Percentiles rank a stretch among this genome's conserved stretches.
phyloP scores from a whole-genome alignment of 805 yeast species.

The Gaillardinia entomophila region DNA sequence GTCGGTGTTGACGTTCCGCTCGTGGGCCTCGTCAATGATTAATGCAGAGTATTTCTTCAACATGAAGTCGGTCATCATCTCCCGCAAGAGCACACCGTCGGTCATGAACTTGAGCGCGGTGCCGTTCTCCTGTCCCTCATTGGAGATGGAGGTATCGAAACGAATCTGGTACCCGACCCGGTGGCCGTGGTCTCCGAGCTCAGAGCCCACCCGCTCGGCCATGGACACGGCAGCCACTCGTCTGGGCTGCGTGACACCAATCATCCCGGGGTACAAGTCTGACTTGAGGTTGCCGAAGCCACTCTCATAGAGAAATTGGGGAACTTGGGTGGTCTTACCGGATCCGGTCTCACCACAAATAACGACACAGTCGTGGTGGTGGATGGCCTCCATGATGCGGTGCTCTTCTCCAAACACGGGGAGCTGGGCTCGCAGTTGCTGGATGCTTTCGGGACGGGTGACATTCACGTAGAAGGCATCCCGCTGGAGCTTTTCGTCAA shows the following conservation, averaged over 20 bases:
- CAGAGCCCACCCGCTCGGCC: constrained; percentile 75
- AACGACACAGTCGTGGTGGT: constrained; percentile 84
- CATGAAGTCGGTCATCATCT: constrained; percentile 83
- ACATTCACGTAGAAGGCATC: constrained; percentile 66
- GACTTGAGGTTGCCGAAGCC: constrained; percentile 76
- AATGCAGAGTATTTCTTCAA: constrained; percentile 78
- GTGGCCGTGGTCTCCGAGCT: constrained; percentile 65
- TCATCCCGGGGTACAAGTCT: constrained; percentile 69
- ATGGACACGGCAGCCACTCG: constrained; percentile 91
- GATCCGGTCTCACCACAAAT: constrained; percentile 98
- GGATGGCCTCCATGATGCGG: constrained; percentile 89
- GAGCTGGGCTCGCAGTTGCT: constrained; percentile 58
- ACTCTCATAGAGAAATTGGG: constrained; percentile 89
- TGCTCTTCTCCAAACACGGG: constrained; percentile 94
- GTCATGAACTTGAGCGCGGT: constrained; percentile 88
- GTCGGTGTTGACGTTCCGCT: constrained; percentile 92
- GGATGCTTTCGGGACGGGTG: constrained; percentile 60
- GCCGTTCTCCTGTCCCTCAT: constrained; percentile 37
- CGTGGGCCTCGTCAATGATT: constrained; percentile 96
- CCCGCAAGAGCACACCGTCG: constrained; percentile 89
- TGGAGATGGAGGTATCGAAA: constrained; percentile 63
- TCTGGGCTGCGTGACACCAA: constrained; percentile 94
- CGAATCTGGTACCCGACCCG: constrained; percentile 79
- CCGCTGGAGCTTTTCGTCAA: constrained; percentile 48
- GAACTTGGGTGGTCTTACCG: constrained; percentile 97